phyloP scores from a whole-genome alignment of 2,329 filamentous ascomycete species.

The Chaetomium sp. region DNA sequence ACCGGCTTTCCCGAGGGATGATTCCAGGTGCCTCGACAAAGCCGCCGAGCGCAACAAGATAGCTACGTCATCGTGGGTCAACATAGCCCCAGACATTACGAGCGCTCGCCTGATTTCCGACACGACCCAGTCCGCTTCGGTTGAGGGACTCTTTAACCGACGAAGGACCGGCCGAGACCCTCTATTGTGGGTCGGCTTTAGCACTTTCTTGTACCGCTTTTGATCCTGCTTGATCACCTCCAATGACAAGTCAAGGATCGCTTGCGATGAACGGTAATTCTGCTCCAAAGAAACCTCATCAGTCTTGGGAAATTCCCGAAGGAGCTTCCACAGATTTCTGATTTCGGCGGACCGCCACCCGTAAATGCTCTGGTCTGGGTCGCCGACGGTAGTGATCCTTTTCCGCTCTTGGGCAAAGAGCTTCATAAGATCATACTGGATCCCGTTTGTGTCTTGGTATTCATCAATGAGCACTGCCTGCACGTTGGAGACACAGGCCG shows the following conservation, averaged over 20 bases:
- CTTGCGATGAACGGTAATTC: conserved; percentile 87
- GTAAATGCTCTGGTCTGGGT: conserved; percentile 97
- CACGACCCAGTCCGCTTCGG: conserved; percentile 84
- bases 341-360: conserved; percentile 92
- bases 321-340: conserved; percentile 75
- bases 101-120: conserved; percentile 68
- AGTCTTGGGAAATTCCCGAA: conserved; percentile 68
- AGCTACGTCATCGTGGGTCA: conserved; percentile 72
- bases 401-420: conserved; percentile 67
- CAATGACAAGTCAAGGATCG: conserved; percentile 73
- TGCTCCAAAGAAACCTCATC: conserved; percentile 81
- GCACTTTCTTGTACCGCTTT: conserved; percentile 68
- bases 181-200: conserved; percentile 72
- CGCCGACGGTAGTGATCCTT: conserved; percentile 89
- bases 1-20: conserved; percentile 69
- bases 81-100: conserved; percentile 64
- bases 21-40: conserved; percentile 80
- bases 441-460: conserved; percentile 93
- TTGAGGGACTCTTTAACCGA: conserved; percentile 59
- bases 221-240: conserved; percentile 87
- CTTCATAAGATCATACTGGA: conserved; percentile 92
- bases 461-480: conserved; percentile 92
- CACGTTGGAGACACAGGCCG: conserved; percentile 80
- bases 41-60: conserved; percentile 80
- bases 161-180: conserved; percentile 78